Conservation (phyloP, 129 eudicot species). For the Ambrosia trifida region DNA sequence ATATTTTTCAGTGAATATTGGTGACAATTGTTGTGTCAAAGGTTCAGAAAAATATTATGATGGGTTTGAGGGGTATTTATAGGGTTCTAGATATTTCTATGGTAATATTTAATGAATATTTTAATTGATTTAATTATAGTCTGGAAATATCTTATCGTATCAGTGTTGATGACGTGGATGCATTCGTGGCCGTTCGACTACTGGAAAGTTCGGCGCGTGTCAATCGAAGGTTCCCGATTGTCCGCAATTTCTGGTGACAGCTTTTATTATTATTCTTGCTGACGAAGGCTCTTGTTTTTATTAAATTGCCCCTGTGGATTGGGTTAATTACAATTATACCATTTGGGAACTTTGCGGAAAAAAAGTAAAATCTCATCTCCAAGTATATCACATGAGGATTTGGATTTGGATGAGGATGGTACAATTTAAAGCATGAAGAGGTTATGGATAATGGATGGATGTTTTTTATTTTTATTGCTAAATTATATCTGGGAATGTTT, state of each 20-base stretch:
- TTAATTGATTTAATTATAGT: not conserved
- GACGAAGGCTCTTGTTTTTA: not conserved
- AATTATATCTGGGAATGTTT: too few relatives aligned
- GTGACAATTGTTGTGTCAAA: not conserved
- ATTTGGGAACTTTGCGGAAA: slow-evolving; percentile 19
- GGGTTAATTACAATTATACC: not conserved
- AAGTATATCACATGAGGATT: too few relatives aligned
- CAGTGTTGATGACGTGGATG: slow-evolving; percentile 25
- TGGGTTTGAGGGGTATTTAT: slow-evolving; percentile 18
- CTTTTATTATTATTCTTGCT: slow-evolving; percentile 5
- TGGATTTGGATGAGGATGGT: too few relatives aligned
- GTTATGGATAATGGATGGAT: too few relatives aligned
- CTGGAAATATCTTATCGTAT: not conserved
- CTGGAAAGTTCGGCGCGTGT: slow-evolving; percentile 8
- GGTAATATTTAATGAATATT: not conserved
- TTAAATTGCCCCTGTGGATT: not conserved
- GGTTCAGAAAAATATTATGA: not conserved
- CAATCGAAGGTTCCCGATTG: slow-evolving; percentile 24
- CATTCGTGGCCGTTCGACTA: slow-evolving; percentile 18
- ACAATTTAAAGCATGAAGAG: too few relatives aligned
- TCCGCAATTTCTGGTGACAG: slow-evolving; percentile 1
- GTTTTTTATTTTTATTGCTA: too few relatives aligned
- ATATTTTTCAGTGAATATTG: too few relatives aligned
- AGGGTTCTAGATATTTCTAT: slow-evolving; percentile 25
- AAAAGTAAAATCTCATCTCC: too few relatives aligned